Evolutionary conservation across 805 yeast genomes (phyloP).

Genomic region (Pichia eremophila): DNA sequence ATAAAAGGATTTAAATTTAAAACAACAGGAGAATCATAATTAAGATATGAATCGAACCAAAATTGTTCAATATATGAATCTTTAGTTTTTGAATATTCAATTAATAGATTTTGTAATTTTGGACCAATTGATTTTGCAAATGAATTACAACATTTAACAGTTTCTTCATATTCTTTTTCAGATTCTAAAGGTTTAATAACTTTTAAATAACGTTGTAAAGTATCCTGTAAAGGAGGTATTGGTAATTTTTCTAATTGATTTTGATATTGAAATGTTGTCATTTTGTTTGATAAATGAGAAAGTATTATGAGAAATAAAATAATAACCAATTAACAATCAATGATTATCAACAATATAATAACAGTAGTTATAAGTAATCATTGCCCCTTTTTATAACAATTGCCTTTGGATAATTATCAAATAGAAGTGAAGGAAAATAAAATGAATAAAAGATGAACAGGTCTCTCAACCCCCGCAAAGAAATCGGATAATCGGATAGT

Average conservation of each 20-base stretch:
- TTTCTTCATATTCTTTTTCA: constrained; percentile 53
- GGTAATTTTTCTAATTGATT: constrained; percentile 58
- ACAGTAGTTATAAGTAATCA: too few species aligned
- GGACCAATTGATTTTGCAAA: constrained; percentile 50
- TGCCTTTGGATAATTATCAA: too few species aligned
- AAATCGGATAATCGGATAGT: too few species aligned
- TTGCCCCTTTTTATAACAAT: too few species aligned
- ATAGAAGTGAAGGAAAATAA: too few species aligned
- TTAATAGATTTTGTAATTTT: constrained; percentile 51
- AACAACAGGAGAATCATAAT: constrained; percentile 86
- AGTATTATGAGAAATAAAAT: too few species aligned
- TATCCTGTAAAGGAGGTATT: constrained; percentile 63
- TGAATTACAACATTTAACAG: constrained; percentile 46
- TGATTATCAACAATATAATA: too few species aligned
- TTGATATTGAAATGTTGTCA: constrained; percentile 48
- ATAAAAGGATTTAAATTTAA: constrained; percentile 85
- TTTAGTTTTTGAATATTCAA: constrained; percentile 50
- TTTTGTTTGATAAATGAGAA: background rate
- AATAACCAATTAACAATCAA: too few species aligned
- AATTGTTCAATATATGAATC: constrained; percentile 86
- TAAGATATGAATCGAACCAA: constrained; percentile 86
- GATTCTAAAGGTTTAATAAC: constrained; percentile 77
- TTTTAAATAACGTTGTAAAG: constrained; percentile 56
- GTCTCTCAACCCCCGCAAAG: too few species aligned
- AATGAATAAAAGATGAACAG: too few species aligned